Base-by-base conservation (phyloP, 2,329 filamentous ascomycete genomes). In the Hypoxylon sp. region DNA sequence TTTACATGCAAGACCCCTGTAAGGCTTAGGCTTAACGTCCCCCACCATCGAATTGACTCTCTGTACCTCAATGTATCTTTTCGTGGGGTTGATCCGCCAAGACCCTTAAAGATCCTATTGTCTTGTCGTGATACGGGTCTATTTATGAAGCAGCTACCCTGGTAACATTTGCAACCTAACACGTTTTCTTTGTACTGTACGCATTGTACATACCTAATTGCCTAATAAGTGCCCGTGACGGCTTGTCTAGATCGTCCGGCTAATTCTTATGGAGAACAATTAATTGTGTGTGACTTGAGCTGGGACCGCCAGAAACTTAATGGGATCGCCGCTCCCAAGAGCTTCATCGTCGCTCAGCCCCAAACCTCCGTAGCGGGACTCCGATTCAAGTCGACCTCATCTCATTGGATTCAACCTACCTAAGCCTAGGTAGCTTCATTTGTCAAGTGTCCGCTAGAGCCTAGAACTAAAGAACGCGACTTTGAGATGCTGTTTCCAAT, bases 401-500 rank as follows among this genome's bases (percentile, higher is more conserved):
- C 50, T 51, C 55, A 61, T 53, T 22, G 19, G 19, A 22, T 22
- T 29, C 13, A 54, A 57, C 37, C 24, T 63, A 53, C 31, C 51
- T 42, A 54, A 42, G 26, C 37, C 42, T 54, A 42, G 52, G 52
- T 44, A 44, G 42, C 37, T 63, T 44, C 33, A 13, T 24, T 39
- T 59, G 10, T 19, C 37, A 46, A 24, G 33, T 11, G 14, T 24
- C 39, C 29, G 19, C 31, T 50, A 44, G 22, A 50, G 14, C 39
- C 31, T 50, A 44, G 22, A 50, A 22, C 39, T 24, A 22, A 22
- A 59, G 24, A 52, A 42, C 53, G 46, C 69, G 55, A 69, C 39
- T 72, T 69, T 71, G 74, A 72, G 62, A 74, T 75, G 73, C 71
- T 59, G 66, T 35, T 66, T 62, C 53, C 58, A 47, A 66, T 26